Evolutionary conservation across 306 rosid species (phyloP).

Genomic region (Alnus glutinosa): DNA sequence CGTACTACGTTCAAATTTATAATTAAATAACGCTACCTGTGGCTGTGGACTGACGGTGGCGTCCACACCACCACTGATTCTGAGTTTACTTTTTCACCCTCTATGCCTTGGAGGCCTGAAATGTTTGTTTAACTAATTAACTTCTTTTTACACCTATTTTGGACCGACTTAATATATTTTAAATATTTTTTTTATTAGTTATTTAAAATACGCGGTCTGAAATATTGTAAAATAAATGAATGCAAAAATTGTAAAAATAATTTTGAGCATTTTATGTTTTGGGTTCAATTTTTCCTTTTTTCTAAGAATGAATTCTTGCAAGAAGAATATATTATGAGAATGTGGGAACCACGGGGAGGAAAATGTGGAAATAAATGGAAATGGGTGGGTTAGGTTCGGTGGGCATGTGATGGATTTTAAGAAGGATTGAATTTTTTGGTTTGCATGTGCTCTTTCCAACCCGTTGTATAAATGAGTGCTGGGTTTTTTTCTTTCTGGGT

Average conservation of each 20-base stretch:
- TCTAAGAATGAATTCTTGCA: not conserved
- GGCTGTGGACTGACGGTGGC: conserved; percentile 6
- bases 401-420: conserved; percentile 9
- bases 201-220: too few relatives aligned
- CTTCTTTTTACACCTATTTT: too few relatives aligned
- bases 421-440: conserved; percentile 4
- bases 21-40: conserved; percentile 33
- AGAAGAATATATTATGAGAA: not conserved
- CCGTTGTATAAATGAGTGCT: not conserved
- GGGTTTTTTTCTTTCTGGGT: too few relatives aligned
- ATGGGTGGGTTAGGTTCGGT: conserved; percentile 27
- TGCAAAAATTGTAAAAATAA: too few relatives aligned
- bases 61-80: not conserved
- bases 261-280: too few relatives aligned
- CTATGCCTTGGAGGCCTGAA: not conserved
- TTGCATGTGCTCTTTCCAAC: conserved; percentile 4
- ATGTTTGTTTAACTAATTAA: too few relatives aligned
- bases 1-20: conserved; percentile 49
- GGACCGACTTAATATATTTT: too few relatives aligned
- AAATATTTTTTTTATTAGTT: too few relatives aligned
- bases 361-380: conserved; percentile 21
- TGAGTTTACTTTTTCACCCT: not conserved
- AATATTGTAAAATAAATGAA: too few relatives aligned
- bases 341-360: not conserved
- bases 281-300: too few relatives aligned